These are phyloP conservation scores for Didymella glomerata DNA, from an alignment of 2,329 filamentous ascomycete genomes.

Conservation along the genomic window DNA sequence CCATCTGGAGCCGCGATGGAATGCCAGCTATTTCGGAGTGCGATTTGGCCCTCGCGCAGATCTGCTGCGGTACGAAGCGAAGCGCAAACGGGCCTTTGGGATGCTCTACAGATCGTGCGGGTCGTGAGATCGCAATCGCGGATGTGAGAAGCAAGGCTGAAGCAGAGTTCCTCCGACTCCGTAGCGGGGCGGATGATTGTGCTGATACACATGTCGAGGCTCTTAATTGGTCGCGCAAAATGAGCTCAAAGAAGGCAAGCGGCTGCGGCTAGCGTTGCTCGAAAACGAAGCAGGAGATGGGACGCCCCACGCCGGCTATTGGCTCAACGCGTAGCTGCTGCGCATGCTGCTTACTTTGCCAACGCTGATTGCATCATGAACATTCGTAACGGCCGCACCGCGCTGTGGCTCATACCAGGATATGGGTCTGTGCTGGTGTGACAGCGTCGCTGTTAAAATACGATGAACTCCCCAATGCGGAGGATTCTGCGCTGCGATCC, in stretches of 20 bases:
- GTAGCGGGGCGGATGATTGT: not conserved
- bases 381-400: not conserved
- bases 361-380: conserved; percentile 10
- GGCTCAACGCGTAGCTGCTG: not conserved
- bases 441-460: conserved; percentile 1
- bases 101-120: not conserved
- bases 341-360: not conserved
- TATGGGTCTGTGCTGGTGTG: not conserved
- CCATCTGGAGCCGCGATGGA: not conserved
- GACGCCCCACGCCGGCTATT: conserved; percentile 7
- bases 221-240: conserved; percentile 7
- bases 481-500: conserved; percentile 29
- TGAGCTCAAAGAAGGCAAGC: conserved; percentile 12
- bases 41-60: not conserved
- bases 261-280: not conserved
- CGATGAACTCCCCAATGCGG: conserved; percentile 24
- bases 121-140: conserved; percentile 9
- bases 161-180: not conserved
- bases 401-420: not conserved
- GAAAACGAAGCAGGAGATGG: not conserved
- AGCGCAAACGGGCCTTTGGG: not conserved
- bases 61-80: conserved; percentile 7
- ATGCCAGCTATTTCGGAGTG: not conserved
- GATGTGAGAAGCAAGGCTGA: not conserved
- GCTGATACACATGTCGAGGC: not conserved